Base-by-base conservation (phyloP, 257 asterid genomes). In the Knoxia roxburghii region DNA sequence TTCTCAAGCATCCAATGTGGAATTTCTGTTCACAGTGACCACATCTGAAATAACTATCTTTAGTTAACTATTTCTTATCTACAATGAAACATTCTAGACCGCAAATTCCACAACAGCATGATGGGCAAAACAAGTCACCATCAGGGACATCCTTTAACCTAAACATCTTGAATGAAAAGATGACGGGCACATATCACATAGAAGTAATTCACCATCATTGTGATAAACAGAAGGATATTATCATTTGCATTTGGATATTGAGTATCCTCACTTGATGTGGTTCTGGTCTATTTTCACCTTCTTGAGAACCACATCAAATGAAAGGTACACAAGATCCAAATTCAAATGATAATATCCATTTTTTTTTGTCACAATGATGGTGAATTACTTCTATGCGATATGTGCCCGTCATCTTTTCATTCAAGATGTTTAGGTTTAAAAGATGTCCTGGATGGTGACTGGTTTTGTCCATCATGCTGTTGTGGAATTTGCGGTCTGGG, bases 391-490 rank as follows among this genome's bases (percentile, higher is more conserved):
- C 78, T 94, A 68, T 94, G 99, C 54, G 99, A 94, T 85, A 76
- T 40, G 55, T 94, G 99, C 71, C 99, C 99, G 43, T 94, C 99
- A 57, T 79, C 96, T 18, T 94, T 82, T 67, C 99, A 94, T 68
- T 71, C 77, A 66, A 78, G 77, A 17, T 94, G 99, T 82, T 82
- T 94, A 61, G 98, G 94, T 65, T 76, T 94, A 77, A 79, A 84
- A 98, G 89, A 76, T 49, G 75, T 94, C 39, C 98, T 98, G 6
- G 89, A 83, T 21, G 98, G 99, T 65, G 89, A 87, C 69, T 94
- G 99, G 99, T 94, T 90, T 83, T 94, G 99, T 80, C 96, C 91
- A 10, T 83, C 95, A 12, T 94, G 98, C 85, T 83, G 96, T 80
- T 94, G 99, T 73, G 76, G 81, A 75, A 81, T 84, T 73, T 94